Conservation (phyloP, 164 flowering plant species). For the Liquidambar formosana region DNA sequence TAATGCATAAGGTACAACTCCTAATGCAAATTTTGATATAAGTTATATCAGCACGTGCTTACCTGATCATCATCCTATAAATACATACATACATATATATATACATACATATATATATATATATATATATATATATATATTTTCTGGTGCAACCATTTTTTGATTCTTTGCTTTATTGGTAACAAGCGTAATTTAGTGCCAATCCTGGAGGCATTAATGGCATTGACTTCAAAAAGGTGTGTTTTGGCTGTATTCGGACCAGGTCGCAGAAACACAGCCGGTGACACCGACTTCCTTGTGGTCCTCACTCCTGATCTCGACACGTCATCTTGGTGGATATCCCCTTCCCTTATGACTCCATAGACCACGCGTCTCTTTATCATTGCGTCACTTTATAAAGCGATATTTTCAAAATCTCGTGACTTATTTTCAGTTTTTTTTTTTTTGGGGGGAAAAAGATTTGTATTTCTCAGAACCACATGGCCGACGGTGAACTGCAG, state of each 20-base stretch:
- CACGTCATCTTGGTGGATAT: conserved; percentile 2
- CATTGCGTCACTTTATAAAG: not conserved
- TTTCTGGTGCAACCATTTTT: no score
- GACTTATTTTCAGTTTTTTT: not conserved
- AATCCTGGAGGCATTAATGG: not conserved
- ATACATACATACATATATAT: no score
- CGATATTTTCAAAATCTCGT: not conserved
- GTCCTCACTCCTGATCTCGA: conserved; percentile 9
- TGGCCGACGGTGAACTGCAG: not conserved
- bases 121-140: no score
- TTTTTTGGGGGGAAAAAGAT: not conserved
- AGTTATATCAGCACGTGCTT: no score
- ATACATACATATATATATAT: no score
- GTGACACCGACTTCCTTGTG: conserved; percentile 21
- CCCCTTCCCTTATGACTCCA: no score
- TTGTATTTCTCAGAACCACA: no score
- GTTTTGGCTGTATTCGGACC: conserved; percentile 19
- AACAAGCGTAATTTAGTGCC: not conserved
- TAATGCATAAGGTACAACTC: no score
- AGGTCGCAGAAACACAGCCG: conserved; percentile 6
- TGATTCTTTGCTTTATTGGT: not conserved
- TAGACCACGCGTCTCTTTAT: conserved; percentile 4
- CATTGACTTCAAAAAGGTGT: conserved; percentile 7
- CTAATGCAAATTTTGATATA: no score
- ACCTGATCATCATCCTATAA: no score